Evolutionary conservation across 2,329 filamentous ascomycete species (phyloP), one percentile per base, ranked within the genome.

Genomic region (Alternaria ethzedia): DNA sequence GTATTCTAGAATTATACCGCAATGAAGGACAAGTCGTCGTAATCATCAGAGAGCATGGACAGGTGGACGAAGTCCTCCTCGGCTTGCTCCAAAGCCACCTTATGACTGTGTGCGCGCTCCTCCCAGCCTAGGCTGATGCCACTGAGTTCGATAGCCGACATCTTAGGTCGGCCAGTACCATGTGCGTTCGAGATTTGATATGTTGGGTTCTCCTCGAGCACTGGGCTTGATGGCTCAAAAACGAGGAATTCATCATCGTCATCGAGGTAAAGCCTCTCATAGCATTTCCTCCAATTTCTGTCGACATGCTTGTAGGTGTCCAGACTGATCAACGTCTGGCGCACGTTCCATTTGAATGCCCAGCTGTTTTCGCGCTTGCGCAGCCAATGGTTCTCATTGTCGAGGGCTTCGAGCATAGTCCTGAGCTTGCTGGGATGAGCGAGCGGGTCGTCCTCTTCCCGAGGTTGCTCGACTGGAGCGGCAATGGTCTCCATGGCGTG

Each of bases 361-460:
- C 67, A 64, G 8, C 62, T 49, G 49, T 75, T 55, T 41, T 75
- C 71, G 7, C 70, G 71, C 25, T 66, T 67, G 17, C 75, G 73
- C 28, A 78, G 63, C 73, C 74, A 78, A 17, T 70, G 70, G 36
- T 77, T 78, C 26, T 78, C 74, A 20, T 66, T 65, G n/a, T 69
- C 64, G 4, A 77, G 62, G 20, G 75, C 75, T 8, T 70, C 61
- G 17, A 77, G 52, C 28, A 76, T 64, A 0, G 68, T 65, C 46
- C 65, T 64, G 13, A 71, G 32, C 13, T 64, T 61, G 8, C 61
- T 65, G 30, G 72, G 69, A 6, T 69, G 54, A 11, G 15, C 65
- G 43, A 49, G 28, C 9, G 59, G 61, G 11, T 61, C 51, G 6
- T 61, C 55, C n/a, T 64, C 57, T 25, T 65, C 63, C 21, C 70